Evolutionary conservation across 1,139 yeast species (phyloP).

Genomic region (Saccharomyces hybrid): DNA sequence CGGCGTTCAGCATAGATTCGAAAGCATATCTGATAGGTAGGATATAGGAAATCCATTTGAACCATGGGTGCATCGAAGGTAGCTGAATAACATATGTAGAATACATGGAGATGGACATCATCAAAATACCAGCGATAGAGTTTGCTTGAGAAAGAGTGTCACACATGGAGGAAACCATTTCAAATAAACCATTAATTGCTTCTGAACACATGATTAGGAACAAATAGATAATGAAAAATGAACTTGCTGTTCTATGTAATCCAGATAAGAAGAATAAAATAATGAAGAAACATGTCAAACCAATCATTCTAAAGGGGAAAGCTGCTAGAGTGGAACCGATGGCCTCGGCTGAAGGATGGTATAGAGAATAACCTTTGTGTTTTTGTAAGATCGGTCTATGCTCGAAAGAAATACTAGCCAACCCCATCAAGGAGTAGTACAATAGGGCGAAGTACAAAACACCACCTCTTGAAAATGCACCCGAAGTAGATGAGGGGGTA

Average conservation of each 20-base stretch:
- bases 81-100: constrained; percentile 51
- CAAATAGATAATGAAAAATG: constrained; percentile 45
- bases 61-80: constrained; percentile 59
- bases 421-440: constrained; percentile 47
- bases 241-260: constrained; percentile 45
- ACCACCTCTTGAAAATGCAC: constrained; percentile 57
- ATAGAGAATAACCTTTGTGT: constrained; percentile 49
- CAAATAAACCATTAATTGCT: constrained; percentile 41
- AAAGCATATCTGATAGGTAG: constrained; percentile 52
- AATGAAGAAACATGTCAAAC: constrained; percentile 39
- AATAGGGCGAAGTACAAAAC: constrained; percentile 45
- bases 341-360: constrained; percentile 55
- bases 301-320: constrained; percentile 43
- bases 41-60: constrained; percentile 53
- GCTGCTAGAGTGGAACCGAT: constrained; percentile 41
- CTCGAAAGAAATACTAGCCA: constrained; percentile 48
- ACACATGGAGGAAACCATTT: constrained; percentile 43
- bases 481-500: constrained; percentile 38
- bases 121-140: constrained; percentile 43
- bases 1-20: constrained; percentile 49
- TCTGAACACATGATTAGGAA: constrained; percentile 39
- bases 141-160: constrained; percentile 44
- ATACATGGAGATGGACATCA: constrained; percentile 44
- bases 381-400: constrained; percentile 49
- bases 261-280: constrained; percentile 46